phyloP scores from a whole-genome alignment of 495 filamentous ascomycete species.

The Neurospora africana region DNA sequence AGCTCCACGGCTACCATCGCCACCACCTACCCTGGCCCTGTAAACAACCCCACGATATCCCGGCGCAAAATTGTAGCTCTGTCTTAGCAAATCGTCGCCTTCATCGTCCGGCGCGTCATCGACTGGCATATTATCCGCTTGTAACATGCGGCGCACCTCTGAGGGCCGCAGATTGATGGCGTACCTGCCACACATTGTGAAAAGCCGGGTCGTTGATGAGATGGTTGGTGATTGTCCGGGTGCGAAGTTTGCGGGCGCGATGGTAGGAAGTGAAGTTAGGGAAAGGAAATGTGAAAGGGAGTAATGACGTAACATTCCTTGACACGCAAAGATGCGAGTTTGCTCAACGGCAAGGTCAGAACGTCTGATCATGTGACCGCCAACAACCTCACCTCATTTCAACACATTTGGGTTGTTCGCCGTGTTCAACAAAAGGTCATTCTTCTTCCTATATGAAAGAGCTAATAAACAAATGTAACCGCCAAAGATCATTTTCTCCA shows the following conservation, averaged over 20 bases:
- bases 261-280: background rate
- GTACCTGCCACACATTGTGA: constrained; percentile 78
- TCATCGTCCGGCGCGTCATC: constrained; percentile 66
- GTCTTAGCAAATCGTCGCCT: constrained; percentile 45
- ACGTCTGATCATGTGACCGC: constrained; percentile 17
- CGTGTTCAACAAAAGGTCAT: background rate
- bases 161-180: constrained; percentile 61
- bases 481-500: background rate
- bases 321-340: background rate
- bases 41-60: constrained; percentile 80
- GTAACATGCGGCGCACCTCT: constrained; percentile 57
- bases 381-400: background rate
- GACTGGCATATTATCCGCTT: constrained; percentile 65
- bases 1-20: background rate
- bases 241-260: background rate
- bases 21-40: constrained; percentile 54
- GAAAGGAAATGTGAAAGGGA: background rate
- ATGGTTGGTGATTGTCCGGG: background rate
- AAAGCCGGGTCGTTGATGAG: background rate
- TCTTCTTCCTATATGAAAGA: background rate
- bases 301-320: background rate
- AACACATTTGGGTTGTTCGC: background rate
- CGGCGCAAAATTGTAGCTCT: constrained; percentile 89
- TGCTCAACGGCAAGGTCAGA: background rate
- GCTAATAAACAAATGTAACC: background rate